Evolutionary conservation across 495 filamentous ascomycete genomes (phyloP).

Genomic region (Hypoxylon rickii): DNA sequence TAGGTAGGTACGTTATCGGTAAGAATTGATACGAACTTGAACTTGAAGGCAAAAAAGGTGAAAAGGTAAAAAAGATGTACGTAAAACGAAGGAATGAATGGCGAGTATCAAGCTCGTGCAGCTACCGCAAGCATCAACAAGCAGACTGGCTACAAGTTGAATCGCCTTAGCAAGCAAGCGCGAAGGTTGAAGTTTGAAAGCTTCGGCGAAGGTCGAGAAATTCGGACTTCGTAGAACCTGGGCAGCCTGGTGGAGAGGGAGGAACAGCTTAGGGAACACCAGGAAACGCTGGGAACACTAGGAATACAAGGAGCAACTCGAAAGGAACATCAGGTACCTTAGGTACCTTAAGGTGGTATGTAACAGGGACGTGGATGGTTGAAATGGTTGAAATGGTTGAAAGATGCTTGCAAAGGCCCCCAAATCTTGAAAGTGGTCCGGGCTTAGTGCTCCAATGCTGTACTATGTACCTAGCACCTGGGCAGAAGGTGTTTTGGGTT

Average conservation of each 20-base stretch:
- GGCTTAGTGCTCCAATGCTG: conserved; percentile 20
- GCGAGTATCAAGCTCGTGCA: conserved; percentile 8
- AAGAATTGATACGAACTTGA: too few species aligned
- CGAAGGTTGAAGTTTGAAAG: conserved; percentile 11
- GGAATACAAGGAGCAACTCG: too few species aligned
- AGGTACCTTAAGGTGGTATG: too few species aligned
- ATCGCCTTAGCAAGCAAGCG: conserved; percentile 14
- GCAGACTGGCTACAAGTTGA: too few species aligned
- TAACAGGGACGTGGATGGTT: too few species aligned
- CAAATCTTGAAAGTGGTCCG: conserved; percentile 22
- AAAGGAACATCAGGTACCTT: background rate
- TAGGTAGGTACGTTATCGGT: conserved; percentile 7
- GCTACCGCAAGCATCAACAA: conserved; percentile 26
- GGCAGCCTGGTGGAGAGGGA: conserved; percentile 19
- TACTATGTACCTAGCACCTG: too few species aligned
- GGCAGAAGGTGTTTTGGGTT: conserved; percentile 23
- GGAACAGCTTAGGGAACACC: too few species aligned
- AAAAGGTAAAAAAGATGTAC: background rate
- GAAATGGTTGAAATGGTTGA: too few species aligned
- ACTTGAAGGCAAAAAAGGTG: background rate
- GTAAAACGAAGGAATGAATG: conserved; percentile 8
- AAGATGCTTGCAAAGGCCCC: too few species aligned
- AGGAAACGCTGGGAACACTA: too few species aligned
- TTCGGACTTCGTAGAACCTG: conserved; percentile 9
- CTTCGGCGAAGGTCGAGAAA: conserved; percentile 4